Percentiles rank a stretch among this genome's conserved stretches.
Conservation (phyloP, 2,329 filamentous ascomycete genomes). For the Beauveria bassiana region DNA sequence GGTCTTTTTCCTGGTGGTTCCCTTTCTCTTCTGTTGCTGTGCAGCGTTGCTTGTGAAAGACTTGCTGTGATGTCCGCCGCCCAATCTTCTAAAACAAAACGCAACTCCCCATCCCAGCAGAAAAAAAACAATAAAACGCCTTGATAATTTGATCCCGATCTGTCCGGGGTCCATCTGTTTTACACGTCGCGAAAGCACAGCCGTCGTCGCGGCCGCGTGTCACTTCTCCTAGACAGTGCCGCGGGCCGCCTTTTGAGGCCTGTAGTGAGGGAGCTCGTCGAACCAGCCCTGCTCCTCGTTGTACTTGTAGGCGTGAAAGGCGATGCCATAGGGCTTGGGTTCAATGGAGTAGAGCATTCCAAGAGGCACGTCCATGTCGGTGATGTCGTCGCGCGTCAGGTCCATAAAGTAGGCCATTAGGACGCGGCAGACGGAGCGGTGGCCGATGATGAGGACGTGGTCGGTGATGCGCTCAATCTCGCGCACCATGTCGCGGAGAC, state of each 20-base stretch:
- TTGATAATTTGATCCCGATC: not conserved
- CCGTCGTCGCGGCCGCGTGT: not conserved
- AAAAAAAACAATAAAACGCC: not conserved
- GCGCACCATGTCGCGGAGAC: constrained; percentile 87
- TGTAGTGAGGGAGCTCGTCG: constrained; percentile 76
- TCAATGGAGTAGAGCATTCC: constrained; percentile 93
- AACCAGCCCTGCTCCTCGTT: constrained; percentile 74
- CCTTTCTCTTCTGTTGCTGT: constrained; percentile 5
- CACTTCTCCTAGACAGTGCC: constrained; percentile 14
- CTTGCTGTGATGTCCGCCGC: not conserved
- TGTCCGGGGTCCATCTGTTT: not conserved
- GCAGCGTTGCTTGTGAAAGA: not conserved
- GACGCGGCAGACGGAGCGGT: constrained; percentile 86
- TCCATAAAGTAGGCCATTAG: constrained; percentile 96
- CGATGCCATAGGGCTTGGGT: constrained; percentile 94
- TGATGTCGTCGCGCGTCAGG: constrained; percentile 81
- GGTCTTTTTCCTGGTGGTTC: constrained; percentile 4
- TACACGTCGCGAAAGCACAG: constrained; percentile 1
- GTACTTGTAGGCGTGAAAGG: constrained; percentile 93
- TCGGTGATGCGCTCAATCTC: constrained; percentile 97
- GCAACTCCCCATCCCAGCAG: not conserved
- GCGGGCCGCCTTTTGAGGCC: constrained; percentile 49
- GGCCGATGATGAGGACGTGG: constrained; percentile 84
- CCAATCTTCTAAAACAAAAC: not conserved
- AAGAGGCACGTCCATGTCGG: constrained; percentile 86